phyloP scores from a whole-genome alignment of 208 protist genomes.

The Phytomonas francai region DNA sequence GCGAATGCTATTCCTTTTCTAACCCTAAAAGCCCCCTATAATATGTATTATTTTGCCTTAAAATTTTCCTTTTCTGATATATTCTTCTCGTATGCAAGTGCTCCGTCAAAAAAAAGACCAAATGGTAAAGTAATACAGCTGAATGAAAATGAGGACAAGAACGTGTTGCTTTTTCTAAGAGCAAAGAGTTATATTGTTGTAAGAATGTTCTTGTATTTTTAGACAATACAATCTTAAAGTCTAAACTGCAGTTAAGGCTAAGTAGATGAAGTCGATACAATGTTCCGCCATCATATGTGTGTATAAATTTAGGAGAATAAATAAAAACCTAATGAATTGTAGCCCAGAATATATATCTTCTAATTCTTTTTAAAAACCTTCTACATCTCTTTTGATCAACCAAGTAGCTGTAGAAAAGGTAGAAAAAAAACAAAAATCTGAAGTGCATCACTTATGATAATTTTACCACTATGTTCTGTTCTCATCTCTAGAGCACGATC shows the following conservation, averaged over 20 bases:
- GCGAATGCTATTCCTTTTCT: not conserved
- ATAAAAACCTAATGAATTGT: not conserved
- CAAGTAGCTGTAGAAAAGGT: not conserved
- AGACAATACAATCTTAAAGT: not conserved
- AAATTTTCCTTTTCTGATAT: conserved; percentile 4
- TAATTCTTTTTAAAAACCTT: not conserved
- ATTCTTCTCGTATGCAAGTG: conserved; percentile 2
- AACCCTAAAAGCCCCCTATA: not conserved
- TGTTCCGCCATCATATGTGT: not conserved
- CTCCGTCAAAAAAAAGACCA: not conserved
- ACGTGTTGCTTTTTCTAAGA: not conserved
- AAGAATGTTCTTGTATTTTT: not conserved
- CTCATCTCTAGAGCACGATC: not conserved
- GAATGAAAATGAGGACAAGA: no score
- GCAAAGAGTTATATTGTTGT: not conserved
- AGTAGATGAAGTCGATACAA: not conserved
- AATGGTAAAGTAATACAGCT: no score
- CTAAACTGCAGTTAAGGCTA: not conserved
- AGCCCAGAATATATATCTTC: not conserved
- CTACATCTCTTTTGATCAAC: not conserved
- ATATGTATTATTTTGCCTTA: conserved; percentile 6
- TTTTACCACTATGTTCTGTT: not conserved
- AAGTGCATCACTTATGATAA: not conserved
- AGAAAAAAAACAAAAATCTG: not conserved
- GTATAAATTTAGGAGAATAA: not conserved